phyloP scores from a whole-genome alignment of 2,329 filamentous ascomycete species.

The Colletotrichum sp. region DNA sequence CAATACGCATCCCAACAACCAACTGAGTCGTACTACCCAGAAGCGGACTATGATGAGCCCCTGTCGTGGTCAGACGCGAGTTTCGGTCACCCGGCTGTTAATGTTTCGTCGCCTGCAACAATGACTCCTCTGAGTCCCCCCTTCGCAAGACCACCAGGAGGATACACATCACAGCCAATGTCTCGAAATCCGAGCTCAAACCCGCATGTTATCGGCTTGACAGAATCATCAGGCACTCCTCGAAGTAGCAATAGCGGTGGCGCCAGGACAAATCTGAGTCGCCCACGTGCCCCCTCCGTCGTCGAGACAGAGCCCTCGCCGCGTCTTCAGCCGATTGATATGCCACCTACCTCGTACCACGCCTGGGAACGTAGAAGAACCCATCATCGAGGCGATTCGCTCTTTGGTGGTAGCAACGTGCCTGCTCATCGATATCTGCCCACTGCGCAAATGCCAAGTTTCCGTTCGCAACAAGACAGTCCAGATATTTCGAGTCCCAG shows the following conservation, averaged over 20 bases:
- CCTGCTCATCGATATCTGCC: neutral
- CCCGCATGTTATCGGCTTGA: neutral
- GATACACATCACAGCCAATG: constrained; percentile 57
- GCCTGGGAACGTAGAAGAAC: constrained; percentile 26
- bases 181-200: constrained; percentile 47
- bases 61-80: neutral
- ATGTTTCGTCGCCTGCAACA: constrained; percentile 26
- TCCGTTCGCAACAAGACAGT: neutral
- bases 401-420: constrained; percentile 2
- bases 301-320: constrained; percentile 52
- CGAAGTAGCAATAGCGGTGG: constrained; percentile 25
- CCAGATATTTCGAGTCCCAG: neutral
- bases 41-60: neutral
- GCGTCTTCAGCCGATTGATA: constrained; percentile 32
- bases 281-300: constrained; percentile 38
- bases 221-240: neutral
- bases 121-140: constrained; percentile 25
- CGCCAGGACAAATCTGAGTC: constrained; percentile 28
- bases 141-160: constrained; percentile 28
- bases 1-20: constrained; percentile 21
- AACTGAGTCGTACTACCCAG: neutral
- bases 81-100: constrained; percentile 2
- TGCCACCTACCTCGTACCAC: constrained; percentile 32
- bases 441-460: neutral
- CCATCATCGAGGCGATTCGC: neutral